Base-by-base conservation (phyloP, 148 eudicot species). In the Mesembryanthemum crystallinum region DNA sequence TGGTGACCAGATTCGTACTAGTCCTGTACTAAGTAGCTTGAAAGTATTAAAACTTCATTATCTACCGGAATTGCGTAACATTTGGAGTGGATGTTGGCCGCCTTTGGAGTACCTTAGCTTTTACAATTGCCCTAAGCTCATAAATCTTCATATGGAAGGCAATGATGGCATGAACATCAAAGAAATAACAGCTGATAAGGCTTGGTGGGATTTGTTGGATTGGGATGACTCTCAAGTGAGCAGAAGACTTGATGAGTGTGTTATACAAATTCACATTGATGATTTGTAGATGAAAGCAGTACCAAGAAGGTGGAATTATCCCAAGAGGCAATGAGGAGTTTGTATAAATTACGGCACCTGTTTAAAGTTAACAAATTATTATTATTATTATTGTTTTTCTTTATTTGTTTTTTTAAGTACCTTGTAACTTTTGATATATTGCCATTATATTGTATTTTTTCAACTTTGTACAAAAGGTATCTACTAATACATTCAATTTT, bases 141-240 rank as follows among this genome's bases (percentile, higher is more conserved):
- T 52, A 57, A 69, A 73, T 55, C 80, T 78, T 10, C 52, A 45
- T 27, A 33, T 80, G 78, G 52, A 42, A 30, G 63, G 72, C 8
- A 33, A 51, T 52, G 83, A 70, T 55, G 78, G 23, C 1, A 7
- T 43, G 21, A 52, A 57, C 51, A 39, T 80, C 78, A 73, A 64
- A 80, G 79, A 75, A 57, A 75, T 80, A 54, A 55, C 24, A 27
- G 76, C 83, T 21, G 83, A 80, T 7, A 60, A 54, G 57, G 51
- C 43, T 52, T 80, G 83, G 83, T 80, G 83, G 83, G 75, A 69
- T 64, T 21, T 71, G 63, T 75, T 80, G 67, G 59, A 69, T 2
- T 80, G 82, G 82, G 71, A 75, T 9, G 67, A 80, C 45, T 49
- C 20, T 42, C 32, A 2, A 10, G 13, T 80, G 39, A 14, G 57